phyloP scores from a whole-genome alignment of 352 stramenopile genomes.

The Globisporangium alternatum region DNA sequence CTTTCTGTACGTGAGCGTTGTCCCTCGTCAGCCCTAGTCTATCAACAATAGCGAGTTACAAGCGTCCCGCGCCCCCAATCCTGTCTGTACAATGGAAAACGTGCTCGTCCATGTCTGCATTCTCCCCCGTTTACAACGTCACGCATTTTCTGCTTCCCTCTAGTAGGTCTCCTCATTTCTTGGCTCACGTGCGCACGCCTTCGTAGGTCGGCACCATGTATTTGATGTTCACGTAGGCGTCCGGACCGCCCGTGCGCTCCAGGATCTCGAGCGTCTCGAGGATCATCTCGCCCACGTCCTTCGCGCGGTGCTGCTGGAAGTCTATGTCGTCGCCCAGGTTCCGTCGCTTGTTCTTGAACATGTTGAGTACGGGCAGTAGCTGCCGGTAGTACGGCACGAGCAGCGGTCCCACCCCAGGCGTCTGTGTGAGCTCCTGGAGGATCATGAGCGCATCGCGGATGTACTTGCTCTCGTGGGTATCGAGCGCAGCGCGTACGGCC shows the following conservation, averaged over 20 bases:
- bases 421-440: constrained; percentile 56
- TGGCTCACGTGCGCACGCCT: constrained; percentile 31
- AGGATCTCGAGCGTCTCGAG: constrained; percentile 87
- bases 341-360: constrained; percentile 87
- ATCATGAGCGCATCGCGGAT: constrained; percentile 54
- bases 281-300: constrained; percentile 86
- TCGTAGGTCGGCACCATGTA: constrained; percentile 97
- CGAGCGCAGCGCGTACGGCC: constrained; percentile 67
- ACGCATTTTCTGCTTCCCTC: neutral
- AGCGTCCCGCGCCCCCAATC: no score
- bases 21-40: constrained; percentile 9
- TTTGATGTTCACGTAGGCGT: constrained; percentile 95
- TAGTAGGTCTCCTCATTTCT: neutral
- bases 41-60: no score
- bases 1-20: constrained; percentile 66
- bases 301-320: constrained; percentile 77
- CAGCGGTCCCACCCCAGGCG: constrained; percentile 64
- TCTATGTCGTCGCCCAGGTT: constrained; percentile 92
- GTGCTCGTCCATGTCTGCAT: neutral
- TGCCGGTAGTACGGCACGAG: constrained; percentile 92
- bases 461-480: constrained; percentile 52
- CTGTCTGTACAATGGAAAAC: constrained; percentile 9
- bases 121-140: neutral
- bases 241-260: constrained; percentile 77
- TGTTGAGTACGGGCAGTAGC: constrained; percentile 86